Base-by-base conservation (phyloP, 331 rosid species). In the Acacia pycnantha region DNA sequence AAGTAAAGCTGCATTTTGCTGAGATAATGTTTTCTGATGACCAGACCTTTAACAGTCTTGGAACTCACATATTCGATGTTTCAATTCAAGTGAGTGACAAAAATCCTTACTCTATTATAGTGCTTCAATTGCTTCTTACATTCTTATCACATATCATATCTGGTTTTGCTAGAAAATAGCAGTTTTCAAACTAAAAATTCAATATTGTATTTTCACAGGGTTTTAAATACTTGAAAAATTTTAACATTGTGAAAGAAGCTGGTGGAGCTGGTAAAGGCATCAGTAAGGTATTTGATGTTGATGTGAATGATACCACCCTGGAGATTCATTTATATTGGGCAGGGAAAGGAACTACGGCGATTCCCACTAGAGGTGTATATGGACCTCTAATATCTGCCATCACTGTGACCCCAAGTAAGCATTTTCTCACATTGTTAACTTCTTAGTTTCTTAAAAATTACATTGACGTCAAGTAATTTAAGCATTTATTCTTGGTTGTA, bases 301-400 rank as follows among this genome's bases (percentile, higher is more conserved):
- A 24, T 61, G 92, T 94, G 13, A 71, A 84, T 35, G 91, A 86
- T 37, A 86, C 87, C 76, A 92, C 98, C 75, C 83, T 92, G 74
- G 94, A 89, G 81, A 90, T 92, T 58, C 92, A 89, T 77, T 87
- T 94, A 74, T 89, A 89, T 79, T 94, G 97, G 98, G 92, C 82
- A 26, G 94, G 97, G 47, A 92, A 94, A 89, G 94, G 98, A 82
- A 94, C 97, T 21, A 85, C 85, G 37, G 88, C 89, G 48, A 83
- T 94, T 83, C 98, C 97, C 29, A 26, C 21, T 2, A 79, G 87
- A 86, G 91, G 95, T 79, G 90, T 90, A 41, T 94, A 94, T 81
- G 98, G 94, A 77, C 98, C 98, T 87, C 90, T 94, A 64, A 92
- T 94, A 84, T 92, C 97, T 68, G 93, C 95, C 12, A 85, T 94